A percentile compares a stretch with the other conserved stretches of the same genome.
phyloP scores from a whole-genome alignment of 169 alveolate genomes.

The Eimeria sp. region DNA sequence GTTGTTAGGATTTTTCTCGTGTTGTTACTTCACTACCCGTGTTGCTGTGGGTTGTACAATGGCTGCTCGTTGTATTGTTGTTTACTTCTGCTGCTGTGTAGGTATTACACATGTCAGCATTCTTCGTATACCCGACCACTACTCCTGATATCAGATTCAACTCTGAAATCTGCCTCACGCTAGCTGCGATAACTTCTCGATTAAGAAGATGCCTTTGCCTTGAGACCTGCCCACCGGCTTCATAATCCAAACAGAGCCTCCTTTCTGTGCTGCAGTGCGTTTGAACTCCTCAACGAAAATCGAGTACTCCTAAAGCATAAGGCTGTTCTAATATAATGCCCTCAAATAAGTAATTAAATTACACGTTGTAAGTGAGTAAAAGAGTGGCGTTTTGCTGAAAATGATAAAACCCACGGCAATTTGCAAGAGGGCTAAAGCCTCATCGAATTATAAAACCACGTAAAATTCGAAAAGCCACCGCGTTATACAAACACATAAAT shows the following conservation, averaged over 20 bases:
- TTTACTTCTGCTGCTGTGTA: no score
- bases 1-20: no score
- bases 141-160: not conserved
- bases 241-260: slow-evolving; percentile 95
- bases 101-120: not conserved
- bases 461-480: no score
- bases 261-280: slow-evolving; percentile 88
- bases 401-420: no score
- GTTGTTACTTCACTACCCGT: no score
- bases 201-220: slow-evolving; percentile 97
- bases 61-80: no score
- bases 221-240: slow-evolving; percentile 97
- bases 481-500: no score
- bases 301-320: slow-evolving; percentile 91
- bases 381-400: no score
- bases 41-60: no score
- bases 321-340: not conserved
- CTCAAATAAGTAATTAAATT: not conserved
- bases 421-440: no score
- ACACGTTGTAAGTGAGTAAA: no score
- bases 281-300: slow-evolving; percentile 97
- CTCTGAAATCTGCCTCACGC: slow-evolving; percentile 79
- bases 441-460: no score
- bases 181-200: slow-evolving; percentile 94
- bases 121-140: not conserved